Base-by-base conservation (phyloP, 768 basidiomycete genomes). In the Tephrocybe sp. region DNA sequence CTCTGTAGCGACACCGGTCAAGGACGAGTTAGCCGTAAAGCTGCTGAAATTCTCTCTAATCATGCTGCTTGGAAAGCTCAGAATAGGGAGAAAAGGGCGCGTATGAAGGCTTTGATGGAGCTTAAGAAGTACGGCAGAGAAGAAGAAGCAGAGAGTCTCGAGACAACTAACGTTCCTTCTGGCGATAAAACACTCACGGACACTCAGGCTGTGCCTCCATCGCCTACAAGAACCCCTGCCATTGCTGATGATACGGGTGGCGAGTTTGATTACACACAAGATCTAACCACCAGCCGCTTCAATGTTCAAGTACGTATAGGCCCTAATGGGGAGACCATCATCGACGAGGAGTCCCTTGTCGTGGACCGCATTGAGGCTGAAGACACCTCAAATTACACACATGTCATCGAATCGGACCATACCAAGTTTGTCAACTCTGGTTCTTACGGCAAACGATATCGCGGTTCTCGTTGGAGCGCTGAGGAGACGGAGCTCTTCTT, bases 401-500 rank as follows among this genome's bases (percentile, higher is more conserved):
- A 91, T 58, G 75, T 92, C 31, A 83, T 88, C 46, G 89, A 92
- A 65, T 89, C 84, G 0, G 92, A 94, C 58, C 77, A 83, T 44
- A 85, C 84, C 7, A 89, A 89, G 60, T 94, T 95, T 60, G 81
- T 92, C 49, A 96, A 94, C 65, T 89, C 87, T 16, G 79, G 77
- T 19, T 85, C 89, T 1, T 92, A 92, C 64, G 82, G 86, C 45
- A 92, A 84, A 68, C 85, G 87, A 53, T 82, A 79, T 51, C 79
- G 85, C n/a, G 87, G 88, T 9, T 85, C 86, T 13, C 82, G 92
- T 16, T 96, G 94, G 93, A 87, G 83, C 64, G 80, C 79, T n/a
- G 88, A 87, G 53, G 93, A 95, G 67, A 96, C 93, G 0, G 92
- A 93, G 49, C 65, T 85, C 16, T 96, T 96, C 65, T 96, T 83